Evolutionary conservation across 2,329 filamentous ascomycete genomes (phyloP), one percentile per base, ranked within the genome.

Genomic region (Colletotrichum liriopes): DNA sequence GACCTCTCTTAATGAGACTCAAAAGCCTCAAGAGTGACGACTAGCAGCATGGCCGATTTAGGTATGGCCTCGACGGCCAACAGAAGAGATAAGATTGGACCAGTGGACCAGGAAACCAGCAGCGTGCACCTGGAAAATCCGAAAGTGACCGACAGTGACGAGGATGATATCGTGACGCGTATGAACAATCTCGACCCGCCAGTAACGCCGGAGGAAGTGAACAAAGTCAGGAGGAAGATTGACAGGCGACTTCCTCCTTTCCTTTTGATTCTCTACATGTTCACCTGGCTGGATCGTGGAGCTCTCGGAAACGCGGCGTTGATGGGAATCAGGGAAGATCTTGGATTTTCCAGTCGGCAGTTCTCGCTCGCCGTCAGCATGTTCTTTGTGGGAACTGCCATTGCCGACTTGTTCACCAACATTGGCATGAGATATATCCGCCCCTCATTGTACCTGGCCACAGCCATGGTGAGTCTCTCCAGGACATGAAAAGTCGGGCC

Each of bases 351-450:
- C 9, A 63, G 73, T 67, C 60, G 62, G 11, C 67, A 76, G 47
- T 77, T 76, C 18, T 74, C 75, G 1, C 71, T 77, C 32, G 73
- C 75, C 1, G 67, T 77, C 8, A 77, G 74, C 67, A 74, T 77
- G 51, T 77, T 77, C 65, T 77, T 77, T 23, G 69, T 71, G 5
- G 69, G 69, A 14, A 71, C 69, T 12, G 45, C 49, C 11, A 41
- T 71, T 3, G 58, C 69, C n/a, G 69, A 71, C 52, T 14, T 71
- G 16, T 71, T 71, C 3, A 68, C 65, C 1, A 71, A 68, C 20
- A 71, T 71, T 6, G 51, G 51, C n/a, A 71, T 71, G 69, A 43
- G 69, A 12, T 71, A 68, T 35, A 18, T 68, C 20, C 65, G 69
- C 0, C 69, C 69, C 8, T 71, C 69, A 4, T n/a, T 68, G n/a